phyloP scores from a whole-genome alignment of 2,329 filamentous ascomycete species.

The Penicillium sp. region DNA sequence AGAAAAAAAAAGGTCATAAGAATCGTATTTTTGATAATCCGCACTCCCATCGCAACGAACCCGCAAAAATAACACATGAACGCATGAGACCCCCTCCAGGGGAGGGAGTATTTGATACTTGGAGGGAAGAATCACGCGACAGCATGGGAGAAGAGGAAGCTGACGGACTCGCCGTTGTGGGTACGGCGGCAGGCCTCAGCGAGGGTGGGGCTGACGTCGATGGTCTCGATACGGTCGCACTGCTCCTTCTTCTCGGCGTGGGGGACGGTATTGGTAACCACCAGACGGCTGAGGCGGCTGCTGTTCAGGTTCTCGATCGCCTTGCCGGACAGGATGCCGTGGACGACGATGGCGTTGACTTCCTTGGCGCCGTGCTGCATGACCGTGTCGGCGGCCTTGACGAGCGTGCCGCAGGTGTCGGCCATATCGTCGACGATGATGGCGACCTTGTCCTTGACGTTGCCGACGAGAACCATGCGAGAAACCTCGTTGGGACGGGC shows the following conservation, averaged over 20 bases:
- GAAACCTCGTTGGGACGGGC: constrained; percentile 87
- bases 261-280: constrained; percentile 88
- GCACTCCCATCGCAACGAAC: constrained; percentile 17
- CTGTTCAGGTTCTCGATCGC: constrained; percentile 83
- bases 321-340: constrained; percentile 84
- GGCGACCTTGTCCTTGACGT: constrained; percentile 84
- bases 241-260: constrained; percentile 74
- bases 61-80: constrained; percentile 8
- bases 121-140: constrained; percentile 32
- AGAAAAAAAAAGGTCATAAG: constrained; percentile 17
- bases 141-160: constrained; percentile 51
- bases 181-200: constrained; percentile 51
- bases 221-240: constrained; percentile 80
- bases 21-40: constrained; percentile 26
- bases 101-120: neutral
- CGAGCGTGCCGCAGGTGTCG: constrained; percentile 85
- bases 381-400: constrained; percentile 85
- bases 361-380: constrained; percentile 82
- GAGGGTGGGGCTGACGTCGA: constrained; percentile 81
- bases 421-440: constrained; percentile 99
- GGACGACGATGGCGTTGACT: constrained; percentile 92
- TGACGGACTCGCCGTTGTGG: constrained; percentile 53
- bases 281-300: constrained; percentile 71
- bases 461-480: constrained; percentile 93
- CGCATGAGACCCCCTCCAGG: neutral